Evolutionary conservation across 352 stramenopile species (phyloP), one percentile per base, ranked within the genome.

Genomic region (Pythium brassicae): DNA sequence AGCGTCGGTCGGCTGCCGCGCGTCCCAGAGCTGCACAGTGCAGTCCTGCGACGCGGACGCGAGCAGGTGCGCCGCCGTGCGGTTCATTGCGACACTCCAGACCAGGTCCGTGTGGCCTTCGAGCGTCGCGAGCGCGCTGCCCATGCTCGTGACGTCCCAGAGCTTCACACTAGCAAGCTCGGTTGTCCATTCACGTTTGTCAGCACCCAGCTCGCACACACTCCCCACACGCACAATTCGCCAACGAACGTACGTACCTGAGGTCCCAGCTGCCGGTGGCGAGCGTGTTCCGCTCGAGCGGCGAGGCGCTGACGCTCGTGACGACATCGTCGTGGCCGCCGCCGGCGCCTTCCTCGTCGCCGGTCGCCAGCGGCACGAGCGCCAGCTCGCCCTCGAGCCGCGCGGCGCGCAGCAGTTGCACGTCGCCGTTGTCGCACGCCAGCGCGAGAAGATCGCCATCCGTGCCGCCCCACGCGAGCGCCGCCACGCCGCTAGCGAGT

Each of bases 361-460:
- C 47, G 29, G n/a, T 50, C 42, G 39, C 50, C 1, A 37, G 8
- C 3, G 77, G 73, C 48, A 72, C 56, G n/a, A 90, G 75, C 4
- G 62, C 59, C 39, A 72, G 64, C 0, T 71, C 67, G 22, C 67
- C 70, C 35, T 83, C 68, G 25, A 25, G 57, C 32, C 55, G 68
- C 42, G 61, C 62, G 14, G 85, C 48, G 32, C 61, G 65, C 29
- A 71, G 56, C 17, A 92, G 64, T 49, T 69, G 63, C 51, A 92
- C 69, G 49, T 94, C 81, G 49, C 83, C 81, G 50, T 89, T 84
- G 55, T 94, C 83, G 39, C 83, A 90, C n/a, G 66, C 83, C 40
- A 77, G 43, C 7, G 63, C 75, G 12, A 94, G 57, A 17, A 88
- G 27, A n/a, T 89, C 67, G 23, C 55, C 50, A 4, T 86, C 70